A percentile compares a stretch with the other conserved stretches of the same genome.
Evolutionary conservation across 108 stramenopile species (phyloP).

Genomic region (Hondaea fermentalgiana): DNA sequence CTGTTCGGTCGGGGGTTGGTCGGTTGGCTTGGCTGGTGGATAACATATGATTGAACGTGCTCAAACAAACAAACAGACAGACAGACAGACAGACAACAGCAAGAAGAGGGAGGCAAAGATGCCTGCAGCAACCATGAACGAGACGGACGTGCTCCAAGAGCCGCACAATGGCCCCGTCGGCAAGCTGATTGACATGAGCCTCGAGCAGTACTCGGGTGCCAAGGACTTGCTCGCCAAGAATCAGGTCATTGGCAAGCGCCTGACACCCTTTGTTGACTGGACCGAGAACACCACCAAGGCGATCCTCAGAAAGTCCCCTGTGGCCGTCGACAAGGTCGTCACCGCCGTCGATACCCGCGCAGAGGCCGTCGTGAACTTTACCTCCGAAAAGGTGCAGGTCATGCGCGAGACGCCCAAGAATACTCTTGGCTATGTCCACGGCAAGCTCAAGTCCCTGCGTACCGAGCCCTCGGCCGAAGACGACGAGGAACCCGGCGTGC

Average conservation of each 20-base stretch:
- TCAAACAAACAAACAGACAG: too few species aligned
- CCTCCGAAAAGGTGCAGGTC: neutral
- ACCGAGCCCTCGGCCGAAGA: neutral
- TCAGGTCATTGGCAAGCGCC: neutral
- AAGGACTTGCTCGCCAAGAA: slow-evolving; percentile 1
- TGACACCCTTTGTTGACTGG: neutral
- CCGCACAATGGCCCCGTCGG: neutral
- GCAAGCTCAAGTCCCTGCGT: neutral
- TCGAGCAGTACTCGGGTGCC: neutral
- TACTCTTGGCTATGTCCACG: neutral
- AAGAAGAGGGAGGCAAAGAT: neutral
- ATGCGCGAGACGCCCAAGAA: slow-evolving; percentile 3
- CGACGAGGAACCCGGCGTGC: neutral
- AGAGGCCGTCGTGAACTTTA: neutral
- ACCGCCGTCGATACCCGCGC: neutral
- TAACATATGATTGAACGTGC: too few species aligned
- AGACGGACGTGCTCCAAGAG: neutral
- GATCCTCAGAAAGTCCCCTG: neutral
- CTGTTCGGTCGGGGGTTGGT: too few species aligned
- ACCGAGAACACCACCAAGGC: slow-evolving; percentile 15
- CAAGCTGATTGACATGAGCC: neutral
- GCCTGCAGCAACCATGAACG: neutral
- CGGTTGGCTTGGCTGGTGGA: too few species aligned
- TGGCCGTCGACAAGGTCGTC: neutral
- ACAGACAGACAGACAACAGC: too few species aligned